Percentiles rank a stretch among this genome's conserved stretches.
Conservation (phyloP, 2,329 filamentous ascomycete species). For the Cladosporium sp. region DNA sequence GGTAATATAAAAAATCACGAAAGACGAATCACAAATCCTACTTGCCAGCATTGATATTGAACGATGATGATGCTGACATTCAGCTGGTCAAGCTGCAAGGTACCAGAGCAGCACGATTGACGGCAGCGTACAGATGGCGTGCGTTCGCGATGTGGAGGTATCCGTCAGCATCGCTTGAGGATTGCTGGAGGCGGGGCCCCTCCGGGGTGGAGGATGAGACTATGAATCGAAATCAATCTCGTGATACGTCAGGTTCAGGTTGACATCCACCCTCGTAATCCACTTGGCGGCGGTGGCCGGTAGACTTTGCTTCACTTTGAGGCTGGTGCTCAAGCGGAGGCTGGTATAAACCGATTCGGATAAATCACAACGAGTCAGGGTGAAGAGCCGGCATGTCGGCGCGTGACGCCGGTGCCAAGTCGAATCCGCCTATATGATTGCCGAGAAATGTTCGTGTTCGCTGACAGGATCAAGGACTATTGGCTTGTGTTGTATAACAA, state of each 20-base stretch:
- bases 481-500: no score
- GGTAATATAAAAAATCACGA: slow-evolving; percentile 9
- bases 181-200: slow-evolving; percentile 8
- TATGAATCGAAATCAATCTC: background rate
- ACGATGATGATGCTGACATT: slow-evolving; percentile 5
- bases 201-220: slow-evolving; percentile 5
- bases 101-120: background rate
- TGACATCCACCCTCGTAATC: background rate
- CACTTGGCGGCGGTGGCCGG: background rate
- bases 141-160: background rate
- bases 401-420: background rate
- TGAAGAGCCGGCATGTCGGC: background rate
- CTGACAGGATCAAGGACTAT: background rate
- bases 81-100: slow-evolving; percentile 7
- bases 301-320: background rate
- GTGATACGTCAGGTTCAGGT: slow-evolving; percentile 1
- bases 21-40: slow-evolving; percentile 2
- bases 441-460: background rate
- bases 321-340: background rate
- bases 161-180: background rate
- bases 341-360: background rate
- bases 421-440: no score
- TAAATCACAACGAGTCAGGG: background rate
- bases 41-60: background rate
- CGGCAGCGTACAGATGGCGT: background rate